phyloP scores from a whole-genome alignment of 208 protist species.

The Trypanosoma cruzi region DNA sequence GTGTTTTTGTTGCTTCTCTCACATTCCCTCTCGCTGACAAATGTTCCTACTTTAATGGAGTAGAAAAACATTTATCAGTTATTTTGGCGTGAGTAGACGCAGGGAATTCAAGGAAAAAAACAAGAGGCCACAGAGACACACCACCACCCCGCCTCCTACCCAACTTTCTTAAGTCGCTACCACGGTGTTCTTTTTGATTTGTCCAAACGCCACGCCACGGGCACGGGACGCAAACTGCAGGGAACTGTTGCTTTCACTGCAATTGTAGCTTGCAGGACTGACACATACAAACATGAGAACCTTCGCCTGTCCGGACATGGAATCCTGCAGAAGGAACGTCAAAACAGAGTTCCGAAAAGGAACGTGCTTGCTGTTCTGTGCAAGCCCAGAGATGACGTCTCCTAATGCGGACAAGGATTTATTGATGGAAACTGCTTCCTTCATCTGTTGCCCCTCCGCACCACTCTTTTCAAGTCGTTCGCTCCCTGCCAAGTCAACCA shows the following conservation, averaged over 20 bases:
- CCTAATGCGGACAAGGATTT: constrained; percentile 90
- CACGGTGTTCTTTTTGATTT: constrained; percentile 88
- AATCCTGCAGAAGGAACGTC: constrained; percentile 92
- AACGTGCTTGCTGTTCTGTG: constrained; percentile 86
- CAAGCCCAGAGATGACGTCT: constrained; percentile 89
- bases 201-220: constrained; percentile 84
- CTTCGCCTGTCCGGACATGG: constrained; percentile 94
- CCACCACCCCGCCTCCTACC: not conserved
- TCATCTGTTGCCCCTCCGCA: constrained; percentile 81
- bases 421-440: constrained; percentile 94
- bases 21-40: not conserved
- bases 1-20: not conserved
- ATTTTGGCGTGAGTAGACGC: not conserved
- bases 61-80: not conserved
- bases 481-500: constrained; percentile 93
- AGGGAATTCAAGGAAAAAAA: not conserved
- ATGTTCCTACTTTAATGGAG: not conserved
- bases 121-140: not conserved
- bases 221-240: constrained; percentile 91
- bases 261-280: constrained; percentile 94
- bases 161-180: not conserved
- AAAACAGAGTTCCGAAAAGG: constrained; percentile 93
- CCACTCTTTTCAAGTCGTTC: constrained; percentile 92
- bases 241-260: constrained; percentile 86
- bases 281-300: constrained; percentile 96